Base-by-base conservation (phyloP, 176 grass and related monocot genomes). In the Themeda triandra region DNA sequence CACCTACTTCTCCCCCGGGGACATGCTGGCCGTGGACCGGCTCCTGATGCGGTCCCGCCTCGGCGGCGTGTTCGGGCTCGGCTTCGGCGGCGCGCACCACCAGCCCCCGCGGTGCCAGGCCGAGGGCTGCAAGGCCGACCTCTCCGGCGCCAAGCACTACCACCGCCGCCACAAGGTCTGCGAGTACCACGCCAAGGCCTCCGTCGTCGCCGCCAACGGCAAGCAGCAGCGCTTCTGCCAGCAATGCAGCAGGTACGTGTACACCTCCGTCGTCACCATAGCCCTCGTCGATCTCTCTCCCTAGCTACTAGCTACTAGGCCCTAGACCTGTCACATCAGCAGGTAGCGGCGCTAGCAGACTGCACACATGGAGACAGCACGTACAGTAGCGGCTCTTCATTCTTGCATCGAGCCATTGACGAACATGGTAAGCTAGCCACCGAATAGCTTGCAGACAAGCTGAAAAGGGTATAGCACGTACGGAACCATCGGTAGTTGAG, bases 91-190 rank as follows among this genome's bases (percentile, higher is more conserved):
- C 58, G 80, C 75, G 9, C 91, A 92, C 82, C 93, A 89, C 72
- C 83, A 87, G 59, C 89, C 89, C 3, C 96, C 93, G 0, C 80
- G 91, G 6, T 98, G 96, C 87, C 93, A 98, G 89, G 93, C 92
- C 19, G 93, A 98, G 75, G 93, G 92, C 0, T 99, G 97, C 86
- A 92, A 88, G 87, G 92, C 80, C 18, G 96, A 98, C 78, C 89
- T 98, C 42, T 92, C 93, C 18, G 89, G 89, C 54, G 91, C 93
- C 41, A 98, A 98, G 86, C 96, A 98, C 77, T 98, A 98, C 89
- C 93, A 98, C 64, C 90, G 96, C 71, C 93, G 96, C 69, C 96
- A 98, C 75, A 98, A 98, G 85, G 96, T 98, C 19, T 98, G 96
- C 82, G 96, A 98, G 89, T 89, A 95, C 88, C 96, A 98, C 65